Base-by-base conservation (phyloP, 192 early-diverging fungal species). In the Coemansia asiatica region DNA sequence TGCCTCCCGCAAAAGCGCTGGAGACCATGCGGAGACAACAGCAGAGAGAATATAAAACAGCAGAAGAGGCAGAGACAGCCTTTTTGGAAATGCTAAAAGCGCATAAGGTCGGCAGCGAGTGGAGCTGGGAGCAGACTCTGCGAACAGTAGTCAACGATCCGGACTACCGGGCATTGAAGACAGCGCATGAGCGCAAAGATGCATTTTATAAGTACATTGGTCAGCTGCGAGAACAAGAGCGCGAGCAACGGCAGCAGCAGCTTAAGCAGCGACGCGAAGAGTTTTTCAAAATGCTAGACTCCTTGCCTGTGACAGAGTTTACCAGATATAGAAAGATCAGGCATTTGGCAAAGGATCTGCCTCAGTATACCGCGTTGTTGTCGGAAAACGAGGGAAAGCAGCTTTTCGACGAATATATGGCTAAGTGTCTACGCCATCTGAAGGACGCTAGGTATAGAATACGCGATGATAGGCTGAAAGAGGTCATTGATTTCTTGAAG, bases 41-140 rank as follows among this genome's bases (percentile, higher is more conserved):
- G 4, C 63, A 64, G 8, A 64, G 85, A 19, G 89, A 93, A 21
- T 92, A 92, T 75, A 72, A 75, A 6, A 90, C 92, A 0, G 83
- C 79, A 22, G 92, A 95, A 57, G 91, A 94, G 19, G 94, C 94
- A 0, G 89, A 94, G 61, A 74, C 78, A 16, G 92, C 90, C 0
- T 98, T 96, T 71, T 75, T 80, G 28, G 64, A 84, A 12, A 65
- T 98, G 66, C 85, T 98, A 9, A 84, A 85, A 48, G 82, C 87
- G 25, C 87, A 82, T 51, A 87, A 88, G 15, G 92, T 96, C 0
- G 85, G 85, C 27, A 72, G 90, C 18, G 81, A 88, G 29, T 96
- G 95, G 95, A 89, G 90, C 12, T 97, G 97, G 97, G 94, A 95
- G 62, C 86, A 95, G 64, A 87, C 93, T 10, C 89, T 97, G 86